Percentiles rank a stretch among this genome's conserved stretches.
Evolutionary conservation across 1,284 basidiomycete species (phyloP).

Genomic region (Golubevia pallescens): DNA sequence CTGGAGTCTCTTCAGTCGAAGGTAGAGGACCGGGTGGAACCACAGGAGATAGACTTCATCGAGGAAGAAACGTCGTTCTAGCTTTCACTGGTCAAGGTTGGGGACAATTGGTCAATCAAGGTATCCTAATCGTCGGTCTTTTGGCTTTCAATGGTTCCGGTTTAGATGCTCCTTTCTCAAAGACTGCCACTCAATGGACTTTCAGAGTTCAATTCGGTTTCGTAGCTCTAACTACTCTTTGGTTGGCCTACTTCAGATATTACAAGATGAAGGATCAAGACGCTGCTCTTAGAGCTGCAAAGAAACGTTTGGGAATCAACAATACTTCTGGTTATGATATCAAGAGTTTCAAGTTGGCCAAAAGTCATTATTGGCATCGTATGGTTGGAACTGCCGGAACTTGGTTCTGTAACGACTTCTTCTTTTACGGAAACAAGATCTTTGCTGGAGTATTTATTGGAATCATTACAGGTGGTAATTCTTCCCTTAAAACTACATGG

Average conservation of each 20-base stretch:
- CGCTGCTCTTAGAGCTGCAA: constrained; percentile 65
- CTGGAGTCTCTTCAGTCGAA: constrained; percentile 65
- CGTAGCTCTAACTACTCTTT: constrained; percentile 68
- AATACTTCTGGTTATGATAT: constrained; percentile 68
- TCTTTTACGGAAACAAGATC: constrained; percentile 67
- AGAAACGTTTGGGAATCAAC: constrained; percentile 65
- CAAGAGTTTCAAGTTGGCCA: constrained; percentile 67
- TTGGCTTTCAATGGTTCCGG: constrained; percentile 68
- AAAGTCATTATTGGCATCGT: constrained; percentile 68
- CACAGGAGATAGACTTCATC: constrained; percentile 69
- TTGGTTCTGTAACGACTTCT: constrained; percentile 70
- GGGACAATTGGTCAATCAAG: constrained; percentile 70
- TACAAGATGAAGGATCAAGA: constrained; percentile 66
- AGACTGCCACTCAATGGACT: constrained; percentile 68
- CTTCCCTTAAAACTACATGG: constrained; percentile 67
- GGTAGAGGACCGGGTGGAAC: constrained; percentile 62
- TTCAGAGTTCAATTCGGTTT: constrained; percentile 69
- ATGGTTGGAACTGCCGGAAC: constrained; percentile 67
- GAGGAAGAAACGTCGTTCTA: constrained; percentile 69
- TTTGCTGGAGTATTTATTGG: constrained; percentile 58
- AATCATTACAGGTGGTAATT: constrained; percentile 65
- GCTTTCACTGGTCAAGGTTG: constrained; percentile 70
- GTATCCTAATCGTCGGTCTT: constrained; percentile 67
- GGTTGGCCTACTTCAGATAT: constrained; percentile 69
- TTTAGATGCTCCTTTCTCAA: constrained; percentile 64